Conservation (phyloP, 345 rosid genomes). For the Aegle marmelos region DNA sequence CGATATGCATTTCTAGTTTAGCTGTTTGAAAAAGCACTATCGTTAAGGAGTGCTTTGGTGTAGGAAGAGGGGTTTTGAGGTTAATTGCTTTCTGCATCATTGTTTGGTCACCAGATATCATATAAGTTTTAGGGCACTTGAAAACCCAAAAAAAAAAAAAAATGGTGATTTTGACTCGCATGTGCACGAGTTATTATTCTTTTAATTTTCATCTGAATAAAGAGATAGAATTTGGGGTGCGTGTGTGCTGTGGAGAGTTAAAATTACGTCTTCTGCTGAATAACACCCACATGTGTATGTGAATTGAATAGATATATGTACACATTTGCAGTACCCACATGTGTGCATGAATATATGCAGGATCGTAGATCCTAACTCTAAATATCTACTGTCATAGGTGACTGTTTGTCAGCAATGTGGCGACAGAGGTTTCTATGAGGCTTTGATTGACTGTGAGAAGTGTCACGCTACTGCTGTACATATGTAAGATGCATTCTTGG, state of each 20-base stretch:
- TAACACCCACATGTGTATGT: background rate
- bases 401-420: slow-evolving; percentile 54
- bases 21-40: background rate
- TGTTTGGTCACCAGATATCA: too few relatives aligned
- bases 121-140: background rate
- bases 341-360: background rate
- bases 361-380: background rate
- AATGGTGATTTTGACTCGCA: background rate
- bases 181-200: background rate
- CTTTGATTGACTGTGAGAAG: slow-evolving; percentile 40
- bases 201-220: background rate
- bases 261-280: background rate
- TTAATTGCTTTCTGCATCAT: too few relatives aligned
- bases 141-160: background rate
- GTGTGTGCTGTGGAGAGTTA: background rate
- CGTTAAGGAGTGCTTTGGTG: background rate
- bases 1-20: background rate
- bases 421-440: slow-evolving; percentile 40
- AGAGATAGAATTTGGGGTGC: background rate
- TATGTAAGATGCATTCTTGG: slow-evolving; percentile 28
- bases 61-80: background rate
- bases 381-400: slow-evolving; percentile 31
- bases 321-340: background rate
- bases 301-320: too few relatives aligned
- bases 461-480: slow-evolving; percentile 46